A percentile compares a stretch with the other conserved stretches of the same genome.
These are phyloP conservation scores for Neurospora africana DNA, from an alignment of 495 filamentous ascomycete species.

Conservation along the genomic window DNA sequence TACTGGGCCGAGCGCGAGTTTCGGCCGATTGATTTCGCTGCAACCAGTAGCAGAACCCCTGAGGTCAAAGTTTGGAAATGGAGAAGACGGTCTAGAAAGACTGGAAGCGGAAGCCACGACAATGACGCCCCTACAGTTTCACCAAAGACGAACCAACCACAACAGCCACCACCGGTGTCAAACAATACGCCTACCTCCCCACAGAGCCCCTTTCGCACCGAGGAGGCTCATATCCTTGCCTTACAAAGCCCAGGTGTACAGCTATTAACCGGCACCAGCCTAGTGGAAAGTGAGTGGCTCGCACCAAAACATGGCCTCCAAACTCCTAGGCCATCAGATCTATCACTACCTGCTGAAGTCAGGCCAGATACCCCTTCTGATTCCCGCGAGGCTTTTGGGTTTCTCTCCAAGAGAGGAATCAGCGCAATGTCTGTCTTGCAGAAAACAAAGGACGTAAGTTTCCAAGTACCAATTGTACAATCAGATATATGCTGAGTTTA, in stretches of 20 bases:
- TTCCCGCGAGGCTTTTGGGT: not conserved
- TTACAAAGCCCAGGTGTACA: constrained; percentile 10
- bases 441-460: not conserved
- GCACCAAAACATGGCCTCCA: constrained; percentile 6
- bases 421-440: not conserved
- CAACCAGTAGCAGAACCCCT: constrained; percentile 1
- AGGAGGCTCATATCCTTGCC: constrained; percentile 27
- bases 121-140: constrained; percentile 9
- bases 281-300: constrained; percentile 10
- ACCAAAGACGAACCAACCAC: constrained; percentile 8
- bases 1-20: constrained; percentile 44
- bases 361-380: not conserved
- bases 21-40: constrained; percentile 2
- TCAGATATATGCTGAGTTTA: not conserved
- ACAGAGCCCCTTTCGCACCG: constrained; percentile 22
- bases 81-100: constrained; percentile 26
- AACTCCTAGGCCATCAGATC: not conserved
- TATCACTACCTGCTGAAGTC: not conserved
- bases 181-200: constrained; percentile 1
- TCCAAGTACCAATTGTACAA: not conserved
- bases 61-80: constrained; percentile 26
- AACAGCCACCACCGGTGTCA: not conserved
- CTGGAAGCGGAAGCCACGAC: constrained; percentile 12
- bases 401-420: not conserved
- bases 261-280: not conserved